phyloP scores from a whole-genome alignment of 805 yeast genomes.

The Pichia scutulata region DNA sequence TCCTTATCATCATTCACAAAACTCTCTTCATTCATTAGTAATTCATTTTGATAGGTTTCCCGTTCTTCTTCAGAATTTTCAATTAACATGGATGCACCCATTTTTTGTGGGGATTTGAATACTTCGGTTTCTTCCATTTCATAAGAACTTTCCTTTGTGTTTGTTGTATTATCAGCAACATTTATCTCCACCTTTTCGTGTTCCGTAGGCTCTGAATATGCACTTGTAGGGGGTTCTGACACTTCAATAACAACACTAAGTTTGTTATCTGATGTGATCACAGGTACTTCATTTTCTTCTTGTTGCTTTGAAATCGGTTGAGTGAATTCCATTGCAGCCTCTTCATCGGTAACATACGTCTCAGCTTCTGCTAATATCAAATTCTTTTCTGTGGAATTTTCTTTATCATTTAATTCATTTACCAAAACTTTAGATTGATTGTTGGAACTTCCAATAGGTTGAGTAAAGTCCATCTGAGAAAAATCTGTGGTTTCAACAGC shows the following conservation, averaged over 20 bases:
- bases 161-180: not conserved
- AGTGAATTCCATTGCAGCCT: constrained; percentile 7
- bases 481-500: not conserved
- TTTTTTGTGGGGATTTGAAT: not conserved
- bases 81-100: not conserved
- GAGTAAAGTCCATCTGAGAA: constrained; percentile 14
- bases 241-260: constrained; percentile 8
- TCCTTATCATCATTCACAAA: not conserved
- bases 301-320: not conserved
- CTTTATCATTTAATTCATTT: not conserved
- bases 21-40: not conserved
- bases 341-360: not conserved
- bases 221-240: constrained; percentile 8
- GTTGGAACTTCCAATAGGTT: constrained; percentile 1
- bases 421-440: not conserved
- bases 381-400: not conserved
- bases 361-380: not conserved
- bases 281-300: not conserved
- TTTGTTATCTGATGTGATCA: not conserved
- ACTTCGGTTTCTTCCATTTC: not conserved
- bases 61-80: not conserved
- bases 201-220: not conserved
- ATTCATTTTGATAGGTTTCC: not conserved
- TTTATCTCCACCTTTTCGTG: not conserved
- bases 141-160: not conserved